phyloP scores from a whole-genome alignment of 371 early-diverging fungal genomes.

The Mortierella sp. region DNA sequence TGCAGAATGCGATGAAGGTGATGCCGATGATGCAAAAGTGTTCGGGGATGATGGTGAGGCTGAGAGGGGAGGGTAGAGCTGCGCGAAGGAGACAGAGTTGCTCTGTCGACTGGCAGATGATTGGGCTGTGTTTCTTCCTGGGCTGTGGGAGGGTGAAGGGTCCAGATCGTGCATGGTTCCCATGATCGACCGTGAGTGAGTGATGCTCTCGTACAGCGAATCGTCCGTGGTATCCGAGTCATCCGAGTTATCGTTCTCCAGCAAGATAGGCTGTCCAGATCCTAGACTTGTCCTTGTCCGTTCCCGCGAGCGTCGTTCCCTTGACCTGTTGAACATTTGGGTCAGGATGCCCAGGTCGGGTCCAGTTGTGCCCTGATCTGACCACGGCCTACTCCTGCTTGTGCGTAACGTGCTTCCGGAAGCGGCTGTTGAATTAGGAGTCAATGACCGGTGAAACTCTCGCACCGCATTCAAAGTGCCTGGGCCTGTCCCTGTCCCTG shows the following conservation, averaged over 20 bases:
- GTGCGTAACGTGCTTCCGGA: conserved; percentile 3
- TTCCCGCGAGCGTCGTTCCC: conserved; percentile 7
- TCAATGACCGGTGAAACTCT: neutral
- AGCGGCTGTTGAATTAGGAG: neutral
- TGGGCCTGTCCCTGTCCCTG: neutral
- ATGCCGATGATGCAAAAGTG: neutral
- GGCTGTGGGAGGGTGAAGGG: conserved; percentile 3
- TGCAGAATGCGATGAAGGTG: neutral
- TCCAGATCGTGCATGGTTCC: conserved; percentile 4
- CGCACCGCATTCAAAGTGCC: neutral
- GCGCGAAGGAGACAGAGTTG: neutral
- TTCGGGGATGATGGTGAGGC: conserved; percentile 8
- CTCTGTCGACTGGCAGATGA: neutral
- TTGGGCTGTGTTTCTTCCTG: neutral
- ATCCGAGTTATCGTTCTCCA: conserved; percentile 5
- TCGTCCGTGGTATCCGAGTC: conserved; percentile 8
- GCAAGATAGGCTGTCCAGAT: neutral
- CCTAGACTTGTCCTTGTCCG: neutral
- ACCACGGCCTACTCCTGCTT: neutral
- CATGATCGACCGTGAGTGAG: conserved; percentile 5
- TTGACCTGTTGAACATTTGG: conserved; percentile 10
- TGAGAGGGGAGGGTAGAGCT: neutral
- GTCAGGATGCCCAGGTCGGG: neutral
- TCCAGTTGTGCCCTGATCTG: neutral
- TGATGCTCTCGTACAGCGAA: conserved; percentile 1